These are phyloP conservation scores for Penicillium sp. DNA, from an alignment of 2,329 filamentous ascomycete species.

Conservation along the genomic window DNA sequence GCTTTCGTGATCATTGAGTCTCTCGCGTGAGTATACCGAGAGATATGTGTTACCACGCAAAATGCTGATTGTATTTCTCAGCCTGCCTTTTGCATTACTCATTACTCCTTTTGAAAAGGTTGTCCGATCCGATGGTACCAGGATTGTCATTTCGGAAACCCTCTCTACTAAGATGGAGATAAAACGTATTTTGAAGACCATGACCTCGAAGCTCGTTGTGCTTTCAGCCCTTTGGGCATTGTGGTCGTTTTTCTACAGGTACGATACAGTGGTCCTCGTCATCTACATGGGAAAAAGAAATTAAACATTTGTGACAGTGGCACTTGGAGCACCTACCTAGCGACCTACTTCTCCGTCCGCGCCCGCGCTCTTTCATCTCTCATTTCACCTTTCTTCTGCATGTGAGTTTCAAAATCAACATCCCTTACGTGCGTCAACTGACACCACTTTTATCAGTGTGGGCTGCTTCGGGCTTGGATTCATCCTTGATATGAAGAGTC, in stretches of 20 bases:
- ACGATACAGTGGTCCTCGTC: not conserved
- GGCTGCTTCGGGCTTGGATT: conserved; percentile 52
- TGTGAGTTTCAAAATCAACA: conserved; percentile 29
- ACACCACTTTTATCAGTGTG: conserved; percentile 25
- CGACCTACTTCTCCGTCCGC: conserved; percentile 46
- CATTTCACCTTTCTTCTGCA: conserved; percentile 51
- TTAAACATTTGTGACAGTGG: conserved; percentile 29
- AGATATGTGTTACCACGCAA: not conserved
- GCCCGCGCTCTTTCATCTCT: conserved; percentile 47
- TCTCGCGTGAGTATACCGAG: conserved; percentile 35
- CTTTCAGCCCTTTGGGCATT: conserved; percentile 44
- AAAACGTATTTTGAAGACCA: conserved; percentile 41
- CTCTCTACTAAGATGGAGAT: conserved; percentile 42
- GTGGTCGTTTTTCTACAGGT: conserved; percentile 49
- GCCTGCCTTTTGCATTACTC: conserved; percentile 47
- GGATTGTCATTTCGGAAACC: conserved; percentile 43
- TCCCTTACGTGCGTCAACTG: not conserved
- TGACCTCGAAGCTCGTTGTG: conserved; percentile 41
- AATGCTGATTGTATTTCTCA: conserved; percentile 5
- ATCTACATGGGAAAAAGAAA: not conserved
- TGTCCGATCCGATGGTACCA: conserved; percentile 47
- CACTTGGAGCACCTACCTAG: conserved; percentile 48
- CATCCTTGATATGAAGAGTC: conserved; percentile 41
- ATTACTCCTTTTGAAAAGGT: conserved; percentile 48
- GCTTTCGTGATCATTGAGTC: conserved; percentile 50